Base-by-base conservation (phyloP, 495 filamentous ascomycete species). In the Neurospora sp. region DNA sequence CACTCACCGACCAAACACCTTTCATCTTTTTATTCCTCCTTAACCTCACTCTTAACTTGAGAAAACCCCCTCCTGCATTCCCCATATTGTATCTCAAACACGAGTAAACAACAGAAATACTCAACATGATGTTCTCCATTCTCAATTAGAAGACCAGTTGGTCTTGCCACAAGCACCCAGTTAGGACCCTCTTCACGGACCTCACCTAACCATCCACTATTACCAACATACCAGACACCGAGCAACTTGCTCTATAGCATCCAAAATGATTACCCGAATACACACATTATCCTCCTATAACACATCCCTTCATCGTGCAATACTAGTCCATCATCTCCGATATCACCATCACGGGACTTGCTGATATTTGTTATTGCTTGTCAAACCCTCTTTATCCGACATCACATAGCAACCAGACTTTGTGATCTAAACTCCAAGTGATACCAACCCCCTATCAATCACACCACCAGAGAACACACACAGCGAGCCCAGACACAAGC, bases 211-310 rank as follows among this genome's bases (percentile, higher is more conserved):
- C 40, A 48, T 28, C 19, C 13, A n/a, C n/a, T 17, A 59, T 4
- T 8, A 62, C 7, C 19, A 37, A 39, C 28, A 59, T 59, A 45
- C 28, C 48, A 39, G 31, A 39, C 42, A 37, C 3, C 66, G 74
- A 76, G 74, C 76, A 62, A 43, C 71, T 69, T 31, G 69, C 76
- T 72, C 71, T 7, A 54, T 21, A 77, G 74, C 72, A 39, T 77
- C 71, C 82, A 91, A 88, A 76, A 93, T 93, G 91, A 84, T 89
- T 84, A 84, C 83, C 80, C 84, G 83, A 85, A 83, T 90, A 82
- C 83, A 86, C 43, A 80, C 45, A 73, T 43, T 77, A 48, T 76
- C 77, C 74, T 75, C 76, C 73, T 72, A 77, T 78, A 75, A 71
- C 71, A 81, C 81, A 72, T 75, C 74, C 31, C 69, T 59, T 66